Base-by-base conservation (phyloP, 2,329 filamentous ascomycete genomes). In the Fusarium udum region DNA sequence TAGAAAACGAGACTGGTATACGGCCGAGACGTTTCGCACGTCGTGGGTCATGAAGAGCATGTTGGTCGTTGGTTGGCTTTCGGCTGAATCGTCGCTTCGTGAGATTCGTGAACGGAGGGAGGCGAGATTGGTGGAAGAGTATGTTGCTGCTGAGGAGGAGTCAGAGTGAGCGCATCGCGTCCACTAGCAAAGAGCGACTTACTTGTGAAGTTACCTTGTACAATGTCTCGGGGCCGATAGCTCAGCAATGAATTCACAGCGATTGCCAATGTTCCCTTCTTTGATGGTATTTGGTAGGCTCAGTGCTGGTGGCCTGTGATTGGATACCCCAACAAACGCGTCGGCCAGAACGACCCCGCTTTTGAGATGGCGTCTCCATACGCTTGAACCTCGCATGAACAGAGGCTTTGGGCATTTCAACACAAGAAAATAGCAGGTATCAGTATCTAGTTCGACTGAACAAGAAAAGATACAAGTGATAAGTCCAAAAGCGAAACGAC, bases 61-160 rank as follows among this genome's bases (percentile, higher is more conserved):
- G 62, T 22, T 64, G 20, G 39, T 64, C 7, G 62, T 64, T 26
- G 62, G 62, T 4, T 63, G 62, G 62, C 58, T 64, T 11, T 64
- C 62, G 4, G 62, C 62, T 45, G 62, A 64, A 26, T 20, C 58
- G 32, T 63, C 62, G 0, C 1, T 64, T 1, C 46, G 46, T 12
- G 62, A 64, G 26, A 63, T 64, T 10, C 51, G 39, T 16, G 62
- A 64, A 11, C 32, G 62, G 7, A 43, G 39, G 8, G 62, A 64
- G 26, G 39, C 46, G 15, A 36, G 46, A 36, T 42, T 64, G 7
- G 7, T 64, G 1, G 58, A 64, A 1, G 62, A 64, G 14, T 64
- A 64, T 9, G 32, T 62, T 26, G 46, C 58, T 39, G 28, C 32
- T 4, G 45, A 53, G 1, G 58, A 53, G 4, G 58, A 53, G 4